Evolutionary conservation across 1,284 basidiomycete species (phyloP), one percentile per base, ranked within the genome.

Genomic region (Leccinum ambiguum): DNA sequence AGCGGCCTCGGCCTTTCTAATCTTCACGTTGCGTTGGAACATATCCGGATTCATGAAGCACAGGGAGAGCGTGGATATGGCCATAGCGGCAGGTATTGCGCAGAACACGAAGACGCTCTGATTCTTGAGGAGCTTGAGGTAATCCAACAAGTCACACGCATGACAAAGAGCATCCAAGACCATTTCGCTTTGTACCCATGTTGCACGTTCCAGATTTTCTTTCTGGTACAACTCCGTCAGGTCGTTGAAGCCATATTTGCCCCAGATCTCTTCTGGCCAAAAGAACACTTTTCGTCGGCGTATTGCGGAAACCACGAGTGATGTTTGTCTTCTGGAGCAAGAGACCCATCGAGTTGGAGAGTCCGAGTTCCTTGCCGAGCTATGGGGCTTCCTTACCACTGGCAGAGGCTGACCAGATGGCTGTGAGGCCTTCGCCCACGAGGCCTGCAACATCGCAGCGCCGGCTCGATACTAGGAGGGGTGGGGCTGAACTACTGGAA

Each of bases 101-200:
- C 94, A 96, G 79, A 99, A 99, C 78, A 94, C 94, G 84, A 99
- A 99, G 33, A 98, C 88, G 66, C 85, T 91, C 80, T 98, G 97
- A 78, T 93, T 96, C 77, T 87, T 91, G 71, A 98, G 81, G 60
- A 98, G 77, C 30, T 87, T 84, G 69, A 99, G 84, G 77, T 98
- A 99, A 76, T 99, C 96, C 71, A 99, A 81, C 8, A 92, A 84
- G 73, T 96, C 93, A 13, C 88, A 88, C 11, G 92, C 84, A 73
- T 98, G 96, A 54, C 90, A 80, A 65, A 33, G 33, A 33, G 33
- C 33, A 33, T 33, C 33, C 33, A 64, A 99, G 21, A 96, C 81
- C 95, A 98, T 97, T 61, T 87, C 90, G 72, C 88, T 94, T 74
- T 95, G 87, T 2, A 86, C 92, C 85, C 88, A 94, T 68, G 88